phyloP scores from a whole-genome alignment of 257 asterid genomes.

The Anisodus acutangulus region DNA sequence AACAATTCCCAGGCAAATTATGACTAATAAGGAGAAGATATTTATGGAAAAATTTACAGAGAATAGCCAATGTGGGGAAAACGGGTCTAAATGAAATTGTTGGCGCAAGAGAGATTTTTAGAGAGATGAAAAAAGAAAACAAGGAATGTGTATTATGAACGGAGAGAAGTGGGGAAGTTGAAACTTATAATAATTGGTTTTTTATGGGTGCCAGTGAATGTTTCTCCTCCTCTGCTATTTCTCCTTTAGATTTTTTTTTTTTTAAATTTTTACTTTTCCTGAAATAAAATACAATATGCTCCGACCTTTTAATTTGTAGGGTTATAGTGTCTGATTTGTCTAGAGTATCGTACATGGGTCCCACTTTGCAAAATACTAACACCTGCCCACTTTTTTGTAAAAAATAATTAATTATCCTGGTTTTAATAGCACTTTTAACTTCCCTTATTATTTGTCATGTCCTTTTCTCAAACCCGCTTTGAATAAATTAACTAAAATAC shows the following conservation, averaged over 20 bases:
- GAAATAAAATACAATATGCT: background rate
- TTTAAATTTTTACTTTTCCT: background rate
- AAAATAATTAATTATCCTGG: too few relatives aligned
- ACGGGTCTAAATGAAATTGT: background rate
- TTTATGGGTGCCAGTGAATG: conserved; percentile 25
- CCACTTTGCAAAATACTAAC: background rate
- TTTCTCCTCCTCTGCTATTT: conserved; percentile 27
- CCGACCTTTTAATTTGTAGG: background rate
- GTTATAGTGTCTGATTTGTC: background rate
- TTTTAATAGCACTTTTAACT: too few relatives aligned
- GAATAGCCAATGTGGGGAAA: background rate
- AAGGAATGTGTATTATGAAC: background rate
- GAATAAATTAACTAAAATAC: too few relatives aligned
- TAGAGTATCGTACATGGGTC: background rate
- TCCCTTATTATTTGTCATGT: too few relatives aligned
- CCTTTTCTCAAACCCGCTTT: too few relatives aligned
- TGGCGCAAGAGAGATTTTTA: background rate
- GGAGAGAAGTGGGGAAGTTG: conserved; percentile 16
- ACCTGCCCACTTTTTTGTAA: background rate
- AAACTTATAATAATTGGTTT: background rate
- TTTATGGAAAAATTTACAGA: background rate
- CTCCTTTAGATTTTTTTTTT: background rate
- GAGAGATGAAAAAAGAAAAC: too few relatives aligned
- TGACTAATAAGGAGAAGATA: background rate
- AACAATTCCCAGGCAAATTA: background rate